These are phyloP conservation scores for Spergularia bocconei DNA, from an alignment of 148 eudicot species.

Conservation along the genomic window DNA sequence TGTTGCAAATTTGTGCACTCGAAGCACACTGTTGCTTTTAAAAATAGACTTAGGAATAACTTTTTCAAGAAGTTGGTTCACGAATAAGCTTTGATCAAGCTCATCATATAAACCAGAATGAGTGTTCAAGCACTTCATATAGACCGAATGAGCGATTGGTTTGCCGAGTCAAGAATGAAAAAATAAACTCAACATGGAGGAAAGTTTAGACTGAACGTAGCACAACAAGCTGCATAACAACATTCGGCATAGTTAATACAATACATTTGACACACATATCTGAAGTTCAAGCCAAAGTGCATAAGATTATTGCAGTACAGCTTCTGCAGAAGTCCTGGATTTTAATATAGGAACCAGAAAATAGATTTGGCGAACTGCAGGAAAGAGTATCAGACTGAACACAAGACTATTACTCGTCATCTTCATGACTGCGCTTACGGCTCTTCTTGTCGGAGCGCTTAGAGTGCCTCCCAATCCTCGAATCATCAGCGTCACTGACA, in stretches of 20 bases:
- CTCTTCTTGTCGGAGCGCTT: conserved; percentile 69
- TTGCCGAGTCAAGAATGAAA: too few relatives aligned
- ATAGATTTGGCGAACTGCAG: not conserved
- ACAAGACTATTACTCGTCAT: conserved; percentile 30
- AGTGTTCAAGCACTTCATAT: too few relatives aligned
- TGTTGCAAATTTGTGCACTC: too few relatives aligned
- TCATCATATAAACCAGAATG: too few relatives aligned
- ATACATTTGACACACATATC: not conserved
- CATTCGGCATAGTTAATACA: not conserved
- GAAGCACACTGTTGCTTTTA: too few relatives aligned
- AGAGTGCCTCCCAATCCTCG: conserved; percentile 59
- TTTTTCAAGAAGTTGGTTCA: too few relatives aligned
- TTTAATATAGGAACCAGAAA: conserved; percentile 1
- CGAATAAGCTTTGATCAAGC: too few relatives aligned
- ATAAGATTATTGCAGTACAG: not conserved
- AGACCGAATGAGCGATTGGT: too few relatives aligned
- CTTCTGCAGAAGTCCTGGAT: not conserved
- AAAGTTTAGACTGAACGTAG: too few relatives aligned
- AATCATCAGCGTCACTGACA: conserved; percentile 56
- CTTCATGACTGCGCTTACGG: conserved; percentile 41
- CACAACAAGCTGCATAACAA: not conserved
- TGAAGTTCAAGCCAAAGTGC: not conserved
- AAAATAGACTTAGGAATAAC: too few relatives aligned
- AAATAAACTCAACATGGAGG: too few relatives aligned
- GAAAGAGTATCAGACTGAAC: conserved; percentile 16